Evolutionary conservation across 495 filamentous ascomycete species (phyloP).

Genomic region (Penicillium silybi): DNA sequence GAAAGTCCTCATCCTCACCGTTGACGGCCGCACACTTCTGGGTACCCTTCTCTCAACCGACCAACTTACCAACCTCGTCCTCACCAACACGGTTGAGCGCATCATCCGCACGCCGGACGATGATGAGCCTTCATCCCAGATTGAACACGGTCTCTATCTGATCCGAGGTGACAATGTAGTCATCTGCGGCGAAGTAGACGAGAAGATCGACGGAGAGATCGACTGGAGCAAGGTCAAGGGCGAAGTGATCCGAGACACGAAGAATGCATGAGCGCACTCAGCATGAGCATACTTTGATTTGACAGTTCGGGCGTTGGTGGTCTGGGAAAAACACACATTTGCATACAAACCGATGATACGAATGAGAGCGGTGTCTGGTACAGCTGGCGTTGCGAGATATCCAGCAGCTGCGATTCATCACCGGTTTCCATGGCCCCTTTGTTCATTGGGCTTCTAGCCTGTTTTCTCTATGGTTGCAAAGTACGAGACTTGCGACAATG

Average conservation of each 20-base stretch:
- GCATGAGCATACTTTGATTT: conserved; percentile 4
- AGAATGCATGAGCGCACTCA: conserved; percentile 56
- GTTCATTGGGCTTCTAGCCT: not conserved
- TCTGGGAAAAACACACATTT: conserved; percentile 9
- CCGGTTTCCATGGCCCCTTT: not conserved
- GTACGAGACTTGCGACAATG: not conserved
- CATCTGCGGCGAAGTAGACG: conserved; percentile 85
- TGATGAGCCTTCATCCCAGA: conserved; percentile 72
- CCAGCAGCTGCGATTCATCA: not conserved
- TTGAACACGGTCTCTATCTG: conserved; percentile 83
- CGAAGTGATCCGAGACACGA: conserved; percentile 75
- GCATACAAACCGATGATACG: conserved; percentile 10
- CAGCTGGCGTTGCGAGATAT: not conserved
- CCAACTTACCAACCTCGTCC: conserved; percentile 88
- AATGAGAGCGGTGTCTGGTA: not conserved
- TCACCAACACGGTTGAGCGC: conserved; percentile 79
- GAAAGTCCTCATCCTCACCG: conserved; percentile 85
- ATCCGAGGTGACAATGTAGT: conserved; percentile 94
- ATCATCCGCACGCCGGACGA: conserved; percentile 83
- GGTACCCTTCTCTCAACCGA: conserved; percentile 85
- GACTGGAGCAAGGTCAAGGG: conserved; percentile 90
- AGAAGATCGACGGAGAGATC: conserved; percentile 79
- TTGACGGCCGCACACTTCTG: conserved; percentile 84
- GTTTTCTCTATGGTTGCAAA: not conserved
- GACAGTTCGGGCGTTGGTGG: conserved; percentile 16